Evolutionary conservation across 257 asterid genomes (phyloP).

Genomic region (Penstemon barbatus): DNA sequence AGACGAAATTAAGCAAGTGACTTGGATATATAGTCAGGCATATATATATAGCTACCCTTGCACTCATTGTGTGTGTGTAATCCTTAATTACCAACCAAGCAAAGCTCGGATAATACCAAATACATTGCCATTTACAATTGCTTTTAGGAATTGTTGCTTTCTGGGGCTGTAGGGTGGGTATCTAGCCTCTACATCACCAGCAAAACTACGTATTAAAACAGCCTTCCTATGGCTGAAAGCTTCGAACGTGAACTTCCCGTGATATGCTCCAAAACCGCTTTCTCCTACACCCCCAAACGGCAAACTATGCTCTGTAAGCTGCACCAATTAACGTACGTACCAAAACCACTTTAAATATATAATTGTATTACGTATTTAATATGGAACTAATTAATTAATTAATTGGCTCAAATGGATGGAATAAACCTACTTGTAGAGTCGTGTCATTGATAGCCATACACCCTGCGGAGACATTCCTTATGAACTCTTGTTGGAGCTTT

Average conservation of each 20-base stretch:
- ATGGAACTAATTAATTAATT: no score
- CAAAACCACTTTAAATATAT: no score
- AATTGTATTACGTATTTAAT: no score
- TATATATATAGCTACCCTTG: no score
- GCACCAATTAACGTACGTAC: slow-evolving; percentile 23
- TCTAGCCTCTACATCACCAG: slow-evolving; percentile 72
- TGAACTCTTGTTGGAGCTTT: slow-evolving; percentile 68
- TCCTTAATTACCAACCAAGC: slow-evolving; percentile 56
- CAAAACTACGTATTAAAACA: slow-evolving; percentile 65
- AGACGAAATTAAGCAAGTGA: no score
- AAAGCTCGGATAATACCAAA: slow-evolving; percentile 55
- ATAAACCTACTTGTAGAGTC: slow-evolving; percentile 59
- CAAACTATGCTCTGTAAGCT: slow-evolving; percentile 54
- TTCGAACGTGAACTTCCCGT: slow-evolving; percentile 86
- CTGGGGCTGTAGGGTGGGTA: slow-evolving; percentile 77
- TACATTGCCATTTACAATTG: slow-evolving; percentile 60
- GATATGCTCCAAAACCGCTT: slow-evolving; percentile 95
- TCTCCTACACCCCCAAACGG: slow-evolving; percentile 98
- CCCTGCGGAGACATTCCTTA: slow-evolving; percentile 69
- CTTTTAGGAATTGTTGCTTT: slow-evolving; percentile 62
- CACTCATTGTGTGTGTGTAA: neutral
- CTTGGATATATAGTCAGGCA: no score
- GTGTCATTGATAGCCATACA: slow-evolving; percentile 70
- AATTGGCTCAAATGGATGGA: no score
- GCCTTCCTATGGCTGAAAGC: slow-evolving; percentile 92